These are phyloP conservation scores for Diaporthe sp. DNA, from an alignment of 2,329 filamentous ascomycete species.

Conservation along the genomic window DNA sequence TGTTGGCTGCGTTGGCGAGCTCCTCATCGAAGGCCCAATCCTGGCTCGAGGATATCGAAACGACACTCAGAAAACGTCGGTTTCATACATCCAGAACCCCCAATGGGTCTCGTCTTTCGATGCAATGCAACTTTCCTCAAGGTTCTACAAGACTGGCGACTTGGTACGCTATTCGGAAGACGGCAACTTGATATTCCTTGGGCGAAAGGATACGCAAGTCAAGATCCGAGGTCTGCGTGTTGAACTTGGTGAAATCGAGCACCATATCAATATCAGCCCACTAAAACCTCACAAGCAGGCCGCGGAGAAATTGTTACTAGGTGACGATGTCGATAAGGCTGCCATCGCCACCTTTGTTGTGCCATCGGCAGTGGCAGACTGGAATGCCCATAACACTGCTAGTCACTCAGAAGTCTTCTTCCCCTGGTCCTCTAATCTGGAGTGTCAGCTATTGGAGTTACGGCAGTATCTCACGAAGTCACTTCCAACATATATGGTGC, in stretches of 20 bases:
- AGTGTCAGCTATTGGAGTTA: neutral
- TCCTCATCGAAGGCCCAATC: constrained; percentile 68
- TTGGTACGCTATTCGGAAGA: neutral
- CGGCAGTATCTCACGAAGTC: neutral
- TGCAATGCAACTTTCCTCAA: neutral
- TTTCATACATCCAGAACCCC: constrained; percentile 63
- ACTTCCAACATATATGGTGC: neutral
- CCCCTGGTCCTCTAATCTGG: neutral
- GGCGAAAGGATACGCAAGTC: neutral
- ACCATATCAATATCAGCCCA: neutral
- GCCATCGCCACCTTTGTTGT: neutral
- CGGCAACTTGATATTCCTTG: neutral
- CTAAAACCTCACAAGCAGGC: neutral
- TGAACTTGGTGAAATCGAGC: neutral
- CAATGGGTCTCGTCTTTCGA: neutral
- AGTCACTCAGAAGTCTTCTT: neutral
- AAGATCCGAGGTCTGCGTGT: neutral
- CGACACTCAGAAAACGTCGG: constrained; percentile 67
- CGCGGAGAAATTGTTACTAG: neutral
- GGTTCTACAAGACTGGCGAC: neutral
- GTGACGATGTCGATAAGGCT: neutral
- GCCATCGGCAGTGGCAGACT: neutral
- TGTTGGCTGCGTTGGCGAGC: constrained; percentile 63
- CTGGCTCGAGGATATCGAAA: constrained; percentile 73
- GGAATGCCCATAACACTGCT: neutral